A percentile compares a stretch with the other conserved stretches of the same genome.
These are phyloP conservation scores for Paramecium caudatum DNA, from an alignment of 73 alveolate species.

Conservation along the genomic window DNA sequence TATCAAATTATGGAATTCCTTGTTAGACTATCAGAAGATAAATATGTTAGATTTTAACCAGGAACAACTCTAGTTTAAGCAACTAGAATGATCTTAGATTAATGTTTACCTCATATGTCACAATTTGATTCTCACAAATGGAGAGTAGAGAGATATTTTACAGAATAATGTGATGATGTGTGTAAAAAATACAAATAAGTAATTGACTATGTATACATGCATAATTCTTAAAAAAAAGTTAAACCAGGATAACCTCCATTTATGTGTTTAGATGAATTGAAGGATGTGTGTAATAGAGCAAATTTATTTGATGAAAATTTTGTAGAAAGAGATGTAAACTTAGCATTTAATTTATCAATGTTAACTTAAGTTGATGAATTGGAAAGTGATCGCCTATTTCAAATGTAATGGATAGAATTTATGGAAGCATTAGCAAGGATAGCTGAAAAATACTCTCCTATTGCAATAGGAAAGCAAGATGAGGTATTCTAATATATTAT, in stretches of 20 bases:
- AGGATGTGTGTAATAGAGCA: slow-evolving; percentile 59
- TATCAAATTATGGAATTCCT: slow-evolving; percentile 75
- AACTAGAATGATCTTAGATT: not conserved
- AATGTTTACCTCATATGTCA: slow-evolving; percentile 46
- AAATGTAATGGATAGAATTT: slow-evolving; percentile 36
- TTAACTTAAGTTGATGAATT: slow-evolving; percentile 83
- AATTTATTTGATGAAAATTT: slow-evolving; percentile 72
- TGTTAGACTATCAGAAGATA: slow-evolving; percentile 75
- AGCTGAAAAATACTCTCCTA: slow-evolving; percentile 57
- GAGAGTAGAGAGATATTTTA: slow-evolving; percentile 64
- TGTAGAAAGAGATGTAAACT: slow-evolving; percentile 80
- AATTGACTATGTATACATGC: slow-evolving; percentile 1
- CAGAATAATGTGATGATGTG: slow-evolving; percentile 68
- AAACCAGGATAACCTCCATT: slow-evolving; percentile 84
- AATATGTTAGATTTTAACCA: slow-evolving; percentile 7
- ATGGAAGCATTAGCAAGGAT: slow-evolving; percentile 45
- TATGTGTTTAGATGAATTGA: slow-evolving; percentile 80
- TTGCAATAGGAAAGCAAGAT: slow-evolving; percentile 5
- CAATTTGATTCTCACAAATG: slow-evolving; percentile 55
- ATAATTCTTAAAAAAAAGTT: slow-evolving; percentile 78
- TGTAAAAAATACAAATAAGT: slow-evolving; percentile 53
- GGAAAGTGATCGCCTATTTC: slow-evolving; percentile 78
- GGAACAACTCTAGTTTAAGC: slow-evolving; percentile 20
- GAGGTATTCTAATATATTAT: not conserved
- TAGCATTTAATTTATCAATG: slow-evolving; percentile 81